phyloP scores from a whole-genome alignment of 73 alveolate genomes.

The Durusdinium trenchii region DNA sequence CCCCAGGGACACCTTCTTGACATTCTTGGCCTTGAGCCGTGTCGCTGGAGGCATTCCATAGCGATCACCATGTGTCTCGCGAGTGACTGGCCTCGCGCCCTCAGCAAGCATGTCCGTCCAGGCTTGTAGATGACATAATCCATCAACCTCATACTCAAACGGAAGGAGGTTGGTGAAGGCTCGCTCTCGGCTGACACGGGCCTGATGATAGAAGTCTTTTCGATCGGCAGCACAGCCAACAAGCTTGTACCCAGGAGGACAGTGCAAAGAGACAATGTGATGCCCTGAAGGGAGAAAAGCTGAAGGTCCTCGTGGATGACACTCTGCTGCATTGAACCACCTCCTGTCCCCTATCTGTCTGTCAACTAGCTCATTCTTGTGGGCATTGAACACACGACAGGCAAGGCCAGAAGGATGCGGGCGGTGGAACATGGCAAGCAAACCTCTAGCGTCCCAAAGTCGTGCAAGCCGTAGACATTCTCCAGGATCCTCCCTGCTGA shows the following conservation, averaged over 20 bases:
- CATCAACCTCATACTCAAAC: background rate
- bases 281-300: background rate
- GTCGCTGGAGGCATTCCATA: background rate
- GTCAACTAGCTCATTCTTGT: background rate
- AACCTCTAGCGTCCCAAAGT: background rate
- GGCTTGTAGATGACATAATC: background rate
- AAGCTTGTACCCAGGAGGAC: background rate
- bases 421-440: background rate
- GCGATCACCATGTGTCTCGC: background rate
- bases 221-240: background rate
- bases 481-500: background rate
- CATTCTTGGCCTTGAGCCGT: background rate
- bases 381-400: background rate
- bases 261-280: background rate
- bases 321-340: background rate
- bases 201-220: slow-evolving; percentile 23
- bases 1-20: background rate
- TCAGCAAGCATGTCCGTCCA: background rate
- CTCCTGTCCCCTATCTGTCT: slow-evolving; percentile 12
- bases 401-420: background rate
- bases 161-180: background rate
- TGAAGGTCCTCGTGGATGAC: background rate
- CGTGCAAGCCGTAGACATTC: background rate
- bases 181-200: background rate
- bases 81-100: too few species aligned